phyloP scores from a whole-genome alignment of 495 filamentous ascomycete species.

The Glutinoglossum americanum region DNA sequence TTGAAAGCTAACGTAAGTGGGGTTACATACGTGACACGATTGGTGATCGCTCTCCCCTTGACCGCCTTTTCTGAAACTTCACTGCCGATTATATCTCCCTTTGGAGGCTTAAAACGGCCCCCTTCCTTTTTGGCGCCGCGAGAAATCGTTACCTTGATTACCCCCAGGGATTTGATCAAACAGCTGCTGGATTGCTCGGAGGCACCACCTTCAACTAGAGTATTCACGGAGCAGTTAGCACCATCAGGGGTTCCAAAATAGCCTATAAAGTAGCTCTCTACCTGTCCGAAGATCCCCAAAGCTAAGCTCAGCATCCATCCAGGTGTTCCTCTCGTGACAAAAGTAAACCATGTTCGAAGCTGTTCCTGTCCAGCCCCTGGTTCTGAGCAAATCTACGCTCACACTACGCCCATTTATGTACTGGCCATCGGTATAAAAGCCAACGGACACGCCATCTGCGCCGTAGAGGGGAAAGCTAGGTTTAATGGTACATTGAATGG shows the following conservation, averaged over 20 bases:
- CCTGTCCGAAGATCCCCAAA: neutral
- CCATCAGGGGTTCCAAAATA: neutral
- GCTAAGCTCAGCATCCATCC: neutral
- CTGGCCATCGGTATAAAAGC: neutral
- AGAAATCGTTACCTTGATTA: neutral
- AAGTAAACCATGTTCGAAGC: neutral
- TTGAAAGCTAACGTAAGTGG: neutral
- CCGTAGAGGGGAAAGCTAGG: neutral
- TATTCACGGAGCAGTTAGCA: neutral
- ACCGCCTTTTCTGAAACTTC: neutral
- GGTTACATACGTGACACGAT: neutral
- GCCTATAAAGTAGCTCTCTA: neutral
- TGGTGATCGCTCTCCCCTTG: neutral
- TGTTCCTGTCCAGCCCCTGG: neutral
- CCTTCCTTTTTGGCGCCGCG: too few relatives aligned
- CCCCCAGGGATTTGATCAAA: neutral
- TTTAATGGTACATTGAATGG: slow-evolving; percentile 3
- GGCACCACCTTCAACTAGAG: neutral
- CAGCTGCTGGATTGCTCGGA: neutral
- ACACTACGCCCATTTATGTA: neutral
- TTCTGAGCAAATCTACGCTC: neutral
- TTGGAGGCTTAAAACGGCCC: too few relatives aligned
- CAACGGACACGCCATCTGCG: neutral
- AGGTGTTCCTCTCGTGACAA: neutral
- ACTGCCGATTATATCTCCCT: too few relatives aligned